These are phyloP conservation scores for Pleodorina starrii DNA, from an alignment of 139 green algal genomes.

Conservation along the genomic window DNA sequence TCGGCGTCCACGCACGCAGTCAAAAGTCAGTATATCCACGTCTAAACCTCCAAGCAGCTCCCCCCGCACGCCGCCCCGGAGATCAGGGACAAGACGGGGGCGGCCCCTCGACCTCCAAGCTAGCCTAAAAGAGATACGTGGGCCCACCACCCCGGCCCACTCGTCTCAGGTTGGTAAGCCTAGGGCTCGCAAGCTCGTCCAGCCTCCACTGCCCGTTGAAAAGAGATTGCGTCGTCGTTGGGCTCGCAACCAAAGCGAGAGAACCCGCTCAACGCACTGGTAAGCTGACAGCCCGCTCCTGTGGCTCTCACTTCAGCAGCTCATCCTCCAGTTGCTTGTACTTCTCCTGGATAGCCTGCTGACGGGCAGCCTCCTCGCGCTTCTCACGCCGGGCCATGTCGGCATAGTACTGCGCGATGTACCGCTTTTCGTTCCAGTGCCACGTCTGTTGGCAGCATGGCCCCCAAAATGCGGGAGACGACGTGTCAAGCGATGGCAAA, in stretches of 20 bases:
- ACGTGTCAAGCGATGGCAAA: neutral
- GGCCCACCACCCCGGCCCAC: too few species aligned
- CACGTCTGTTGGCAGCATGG: constrained; percentile 57
- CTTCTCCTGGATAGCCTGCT: constrained; percentile 58
- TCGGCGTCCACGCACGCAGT: too few species aligned
- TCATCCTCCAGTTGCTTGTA: constrained; percentile 57
- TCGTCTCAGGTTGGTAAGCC: constrained; percentile 9
- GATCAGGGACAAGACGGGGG: too few species aligned
- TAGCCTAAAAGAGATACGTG: too few species aligned
- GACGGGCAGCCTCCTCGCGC: constrained; percentile 50
- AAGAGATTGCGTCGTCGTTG: neutral
- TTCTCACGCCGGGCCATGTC: constrained; percentile 61
- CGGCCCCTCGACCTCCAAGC: too few species aligned
- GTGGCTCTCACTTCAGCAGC: constrained; percentile 26
- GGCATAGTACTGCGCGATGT: constrained; percentile 72
- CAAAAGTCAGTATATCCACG: too few species aligned
- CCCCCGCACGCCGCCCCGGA: too few species aligned
- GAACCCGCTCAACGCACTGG: neutral
- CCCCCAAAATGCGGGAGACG: neutral
- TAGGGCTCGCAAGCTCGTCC: neutral
- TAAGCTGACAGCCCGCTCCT: neutral
- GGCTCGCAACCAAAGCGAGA: neutral
- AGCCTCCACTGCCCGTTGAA: neutral
- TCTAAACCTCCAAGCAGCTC: too few species aligned
- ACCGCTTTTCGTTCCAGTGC: constrained; percentile 77